phyloP scores from a whole-genome alignment of 2,329 filamentous ascomycete genomes.

The Chalaropsis thielavioides region DNA sequence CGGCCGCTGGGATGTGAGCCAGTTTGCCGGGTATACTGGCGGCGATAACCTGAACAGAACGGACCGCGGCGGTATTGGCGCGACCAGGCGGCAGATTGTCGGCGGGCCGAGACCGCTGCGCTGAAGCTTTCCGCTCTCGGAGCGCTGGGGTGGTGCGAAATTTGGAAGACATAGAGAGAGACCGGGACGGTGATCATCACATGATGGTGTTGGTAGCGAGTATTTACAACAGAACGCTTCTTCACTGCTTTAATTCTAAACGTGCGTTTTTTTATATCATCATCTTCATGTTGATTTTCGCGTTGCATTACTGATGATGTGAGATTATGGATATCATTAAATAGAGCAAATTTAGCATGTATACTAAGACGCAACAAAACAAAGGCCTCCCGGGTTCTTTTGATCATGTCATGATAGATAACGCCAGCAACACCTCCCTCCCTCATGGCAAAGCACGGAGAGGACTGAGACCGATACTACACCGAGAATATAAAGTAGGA shows the following conservation, averaged over 20 bases:
- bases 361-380: no score
- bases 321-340: no score
- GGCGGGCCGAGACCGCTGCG: conserved; percentile 47
- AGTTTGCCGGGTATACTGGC: conserved; percentile 61
- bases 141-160: conserved; percentile 28
- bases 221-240: not conserved
- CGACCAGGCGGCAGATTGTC: conserved; percentile 62
- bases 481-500: no score
- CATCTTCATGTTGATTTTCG: no score
- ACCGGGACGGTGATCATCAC: not conserved
- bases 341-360: no score
- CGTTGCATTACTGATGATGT: no score
- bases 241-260: not conserved
- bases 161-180: not conserved
- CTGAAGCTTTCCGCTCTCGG: not conserved
- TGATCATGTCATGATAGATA: no score
- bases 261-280: not conserved
- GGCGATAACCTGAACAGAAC: conserved; percentile 62
- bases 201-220: not conserved
- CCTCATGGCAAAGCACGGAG: no score
- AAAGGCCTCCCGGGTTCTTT: no score
- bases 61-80: conserved; percentile 45
- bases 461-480: no score
- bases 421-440: no score
- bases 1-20: conserved; percentile 60